A percentile compares a stretch with the other conserved stretches of the same genome.
phyloP scores from a whole-genome alignment of 176 grass and related monocot species.

The Dactylis glomerata region DNA sequence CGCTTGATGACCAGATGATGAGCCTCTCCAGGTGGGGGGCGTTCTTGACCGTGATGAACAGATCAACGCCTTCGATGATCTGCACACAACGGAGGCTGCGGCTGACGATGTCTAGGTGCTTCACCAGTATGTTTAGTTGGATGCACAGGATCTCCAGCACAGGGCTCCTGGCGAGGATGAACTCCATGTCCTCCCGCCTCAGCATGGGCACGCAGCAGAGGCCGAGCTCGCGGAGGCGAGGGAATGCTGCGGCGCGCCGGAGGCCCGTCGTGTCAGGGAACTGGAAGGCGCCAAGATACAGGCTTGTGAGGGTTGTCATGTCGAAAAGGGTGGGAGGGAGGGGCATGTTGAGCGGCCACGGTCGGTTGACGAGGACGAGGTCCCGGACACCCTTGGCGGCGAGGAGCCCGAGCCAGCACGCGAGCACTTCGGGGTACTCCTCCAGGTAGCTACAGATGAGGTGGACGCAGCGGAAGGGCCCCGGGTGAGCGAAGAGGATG shows the following conservation, averaged over 20 bases:
- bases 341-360: background rate
- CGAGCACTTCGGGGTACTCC: background rate
- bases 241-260: background rate
- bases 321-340: background rate
- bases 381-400: background rate
- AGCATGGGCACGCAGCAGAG: background rate
- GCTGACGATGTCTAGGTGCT: background rate
- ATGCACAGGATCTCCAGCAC: background rate
- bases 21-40: background rate
- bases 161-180: background rate
- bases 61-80: background rate
- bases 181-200: background rate
- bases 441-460: background rate
- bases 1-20: background rate
- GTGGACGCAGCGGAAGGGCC: background rate
- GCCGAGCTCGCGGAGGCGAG: background rate
- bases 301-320: background rate
- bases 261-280: background rate
- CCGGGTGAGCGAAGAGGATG: background rate
- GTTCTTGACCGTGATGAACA: background rate
- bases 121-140: background rate
- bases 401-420: background rate
- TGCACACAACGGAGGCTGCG: background rate
- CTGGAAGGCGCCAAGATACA: background rate
- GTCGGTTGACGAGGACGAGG: background rate